Evolutionary conservation across 371 early-diverging fungal species (phyloP), one percentile per base, ranked within the genome.

Genomic region (Rhizopus stolonifer): DNA sequence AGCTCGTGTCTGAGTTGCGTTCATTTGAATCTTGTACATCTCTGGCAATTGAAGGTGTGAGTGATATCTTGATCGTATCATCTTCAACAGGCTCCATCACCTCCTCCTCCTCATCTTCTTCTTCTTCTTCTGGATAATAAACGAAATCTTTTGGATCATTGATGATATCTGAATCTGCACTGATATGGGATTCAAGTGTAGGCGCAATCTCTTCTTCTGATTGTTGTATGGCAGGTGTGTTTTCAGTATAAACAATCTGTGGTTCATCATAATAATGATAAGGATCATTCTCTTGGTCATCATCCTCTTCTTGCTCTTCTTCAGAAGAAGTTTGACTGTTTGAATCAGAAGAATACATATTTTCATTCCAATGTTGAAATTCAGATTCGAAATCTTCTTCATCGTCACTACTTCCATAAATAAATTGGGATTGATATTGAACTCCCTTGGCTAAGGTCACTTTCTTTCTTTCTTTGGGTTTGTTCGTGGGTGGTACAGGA

Each of bases 391-490:
- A 68, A 33, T 56, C 40, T 23, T 58, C 80, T 47, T 81, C 83
- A 46, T 68, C 81, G 26, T 80, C 84, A 47, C 72, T 70, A 14
- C 5, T 42, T 29, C 72, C 70, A 49, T 67, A 63, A 25, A 79
- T 71, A 13, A 75, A 64, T 53, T 79, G 79, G 3, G 75, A 67
- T 45, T 79, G 79, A 52, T 73, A 79, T 34, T 72, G 62, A 34
- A 79, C 79, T 11, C 65, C 72, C 52, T 72, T 74, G 1, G 75
- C 62, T 24, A 79, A 32, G 4, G 69, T 74, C 1, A 79, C 79
- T 11, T 54, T 50, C 18, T 73, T 79, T 24, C 54, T 64, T 3
- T 31, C 53, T 10, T 63, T 70, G 18, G 54, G 45, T 48, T 72
- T 74, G 21, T 61, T 60, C 3, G 68, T 67, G n/a, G 76, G 76